Evolutionary conservation across 345 rosid genomes (phyloP).

Genomic region (Crucihimalaya himalaica): DNA sequence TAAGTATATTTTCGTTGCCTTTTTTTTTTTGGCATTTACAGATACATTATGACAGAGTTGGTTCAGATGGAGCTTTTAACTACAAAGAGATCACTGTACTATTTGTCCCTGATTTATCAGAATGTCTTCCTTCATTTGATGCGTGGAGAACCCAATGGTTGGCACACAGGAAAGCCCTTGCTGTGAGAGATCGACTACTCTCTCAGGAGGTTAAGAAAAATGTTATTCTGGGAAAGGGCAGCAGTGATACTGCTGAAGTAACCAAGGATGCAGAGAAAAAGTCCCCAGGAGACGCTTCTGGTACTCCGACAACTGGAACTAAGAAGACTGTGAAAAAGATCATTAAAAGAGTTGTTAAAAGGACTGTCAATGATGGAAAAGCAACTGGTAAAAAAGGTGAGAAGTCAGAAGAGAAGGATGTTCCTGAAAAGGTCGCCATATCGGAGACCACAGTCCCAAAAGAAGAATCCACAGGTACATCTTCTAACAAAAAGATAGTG

Average conservation of each 20-base stretch:
- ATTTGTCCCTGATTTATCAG: conserved; percentile 90
- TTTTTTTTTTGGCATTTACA: conserved; percentile 41
- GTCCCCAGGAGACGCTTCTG: conserved; percentile 44
- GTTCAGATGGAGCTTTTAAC: conserved; percentile 78
- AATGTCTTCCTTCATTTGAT: conserved; percentile 84
- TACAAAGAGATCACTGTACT: conserved; percentile 87
- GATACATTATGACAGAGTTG: conserved; percentile 95
- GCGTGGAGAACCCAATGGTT: conserved; percentile 82
- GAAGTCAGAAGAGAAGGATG: conserved; percentile 46
- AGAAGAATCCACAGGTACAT: conserved; percentile 52
- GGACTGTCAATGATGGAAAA: conserved; percentile 46
- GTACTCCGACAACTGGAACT: conserved; percentile 45
- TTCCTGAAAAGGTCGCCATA: conserved; percentile 44
- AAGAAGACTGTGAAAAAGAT: conserved; percentile 73
- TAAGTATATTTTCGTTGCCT: conserved; percentile 3
- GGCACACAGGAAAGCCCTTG: conserved; percentile 68
- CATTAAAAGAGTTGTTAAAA: conserved; percentile 79
- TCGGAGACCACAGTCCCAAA: conserved; percentile 48
- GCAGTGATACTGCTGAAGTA: conserved; percentile 41
- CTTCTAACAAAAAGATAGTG: conserved; percentile 51
- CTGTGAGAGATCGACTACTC: conserved; percentile 63
- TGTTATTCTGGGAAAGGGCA: conserved; percentile 42
- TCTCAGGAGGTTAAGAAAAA: conserved; percentile 60
- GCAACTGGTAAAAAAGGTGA: conserved; percentile 48
- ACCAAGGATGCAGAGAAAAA: conserved; percentile 47